These are phyloP conservation scores for Phyllosticta citrichinensis DNA, from an alignment of 2,329 filamentous ascomycete species.

Conservation along the genomic window DNA sequence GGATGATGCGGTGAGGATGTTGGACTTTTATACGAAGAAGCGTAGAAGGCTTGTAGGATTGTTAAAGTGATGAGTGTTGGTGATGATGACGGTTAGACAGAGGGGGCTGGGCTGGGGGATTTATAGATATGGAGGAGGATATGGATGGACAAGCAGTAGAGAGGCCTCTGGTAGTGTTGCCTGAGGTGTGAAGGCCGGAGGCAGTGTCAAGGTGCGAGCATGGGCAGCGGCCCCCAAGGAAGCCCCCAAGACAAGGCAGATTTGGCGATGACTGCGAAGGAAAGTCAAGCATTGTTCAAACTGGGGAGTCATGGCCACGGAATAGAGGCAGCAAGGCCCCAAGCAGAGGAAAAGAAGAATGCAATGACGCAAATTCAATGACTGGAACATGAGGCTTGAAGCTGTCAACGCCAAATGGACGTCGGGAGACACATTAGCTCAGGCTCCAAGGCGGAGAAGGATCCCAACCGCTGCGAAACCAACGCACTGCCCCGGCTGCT, in stretches of 20 bases:
- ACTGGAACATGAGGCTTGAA: conserved; percentile 1
- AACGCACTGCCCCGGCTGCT: not conserved
- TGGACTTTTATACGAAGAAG: not conserved
- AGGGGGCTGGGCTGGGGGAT: not conserved
- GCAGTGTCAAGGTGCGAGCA: not conserved
- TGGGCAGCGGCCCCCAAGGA: not conserved
- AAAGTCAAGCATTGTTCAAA: not conserved
- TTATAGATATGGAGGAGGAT: not conserved
- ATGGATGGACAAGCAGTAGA: not conserved
- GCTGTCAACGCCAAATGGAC: not conserved
- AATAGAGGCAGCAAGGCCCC: not conserved
- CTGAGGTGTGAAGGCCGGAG: not conserved
- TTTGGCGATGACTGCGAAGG: not conserved
- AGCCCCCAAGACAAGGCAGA: not conserved
- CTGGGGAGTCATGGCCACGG: not conserved
- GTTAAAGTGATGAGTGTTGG: not conserved
- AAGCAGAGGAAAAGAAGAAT: not conserved
- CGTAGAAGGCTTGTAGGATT: not conserved
- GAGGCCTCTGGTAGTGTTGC: not conserved
- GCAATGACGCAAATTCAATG: conserved; percentile 1
- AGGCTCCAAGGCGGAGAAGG: not conserved
- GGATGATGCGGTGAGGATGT: not conserved
- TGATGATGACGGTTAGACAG: conserved; percentile 1
- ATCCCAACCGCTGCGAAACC: not conserved
- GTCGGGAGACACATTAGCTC: not conserved